Base-by-base conservation (phyloP, 768 basidiomycete species). In the Suillus hirtellus region DNA sequence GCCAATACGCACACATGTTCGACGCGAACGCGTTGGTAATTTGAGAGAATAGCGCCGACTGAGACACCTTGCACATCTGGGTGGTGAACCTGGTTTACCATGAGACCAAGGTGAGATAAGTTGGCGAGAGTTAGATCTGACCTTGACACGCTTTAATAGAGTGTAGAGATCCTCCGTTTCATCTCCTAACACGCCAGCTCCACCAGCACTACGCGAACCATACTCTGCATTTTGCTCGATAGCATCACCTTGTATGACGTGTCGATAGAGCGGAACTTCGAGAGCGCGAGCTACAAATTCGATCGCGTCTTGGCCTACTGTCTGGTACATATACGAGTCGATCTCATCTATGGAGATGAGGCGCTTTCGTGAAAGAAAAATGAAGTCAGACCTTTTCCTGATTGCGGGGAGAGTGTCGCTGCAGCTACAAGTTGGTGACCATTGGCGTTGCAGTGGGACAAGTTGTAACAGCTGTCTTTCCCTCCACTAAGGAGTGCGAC, bases 301-400 rank as follows among this genome's bases (percentile, higher is more conserved):
- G 63, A 99, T 89, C 19, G 94, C 93, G 63, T 95, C 93, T 72
- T 98, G 96, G 1, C 96, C 97, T 34, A 99, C 96, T n/a, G 96
- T 98, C 75, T 99, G 97, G 76, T 98, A 99, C 75, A 99, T 82
- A 78, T 95, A 99, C 27, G 96, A 98, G 76, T 99, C 96, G 70
- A 99, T 86, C 80, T 99, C 97, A 81, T 99, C 97, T 97, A 75
- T n/a, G 10, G 35, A 50, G 65, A 35, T 40, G 67, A 66, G 61
- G 19, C 19, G n/a, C 63, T 63, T 49, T 53, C 17, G 27, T 31
- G 63, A 27, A 64, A 37, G 49, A 46, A 60, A 67, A 34, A 65
- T 61, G 61, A 55, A 63, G 60, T 62, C 70, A 71, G 68, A 95
- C 96, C 96, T 86, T 89, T 91, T 69, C 94, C 96, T 63, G 82